A percentile compares a stretch with the other conserved stretches of the same genome.
These are phyloP conservation scores for Candida parachauliodes DNA, from an alignment of 805 yeast genomes.

Conservation along the genomic window DNA sequence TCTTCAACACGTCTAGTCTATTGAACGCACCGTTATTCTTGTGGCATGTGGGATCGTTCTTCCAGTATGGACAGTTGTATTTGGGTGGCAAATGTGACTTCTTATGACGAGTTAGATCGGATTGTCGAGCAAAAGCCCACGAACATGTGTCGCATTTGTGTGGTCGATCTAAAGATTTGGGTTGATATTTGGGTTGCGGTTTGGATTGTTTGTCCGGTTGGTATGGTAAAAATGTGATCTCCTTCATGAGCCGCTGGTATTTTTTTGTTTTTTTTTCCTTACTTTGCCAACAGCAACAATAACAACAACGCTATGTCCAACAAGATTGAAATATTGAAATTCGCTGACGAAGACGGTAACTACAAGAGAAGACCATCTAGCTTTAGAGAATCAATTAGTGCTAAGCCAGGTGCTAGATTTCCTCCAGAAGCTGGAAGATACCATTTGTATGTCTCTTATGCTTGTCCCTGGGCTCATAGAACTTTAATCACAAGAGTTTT, in stretches of 20 bases:
- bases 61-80: conserved; percentile 73
- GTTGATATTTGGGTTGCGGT: conserved; percentile 6
- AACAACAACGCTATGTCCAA: conserved; percentile 5
- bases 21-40: conserved; percentile 74
- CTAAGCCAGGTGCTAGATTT: conserved; percentile 55
- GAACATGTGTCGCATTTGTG: conserved; percentile 40
- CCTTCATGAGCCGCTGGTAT: background rate
- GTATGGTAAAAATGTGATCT: conserved; percentile 6
- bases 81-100: conserved; percentile 65
- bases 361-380: conserved; percentile 23
- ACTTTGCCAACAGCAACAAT: background rate
- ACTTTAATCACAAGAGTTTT: conserved; percentile 67
- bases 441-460: conserved; percentile 80
- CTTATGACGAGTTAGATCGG: conserved; percentile 65
- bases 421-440: conserved; percentile 78
- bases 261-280: background rate
- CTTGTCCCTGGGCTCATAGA: conserved; percentile 97
- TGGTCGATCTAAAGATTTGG: conserved; percentile 1
- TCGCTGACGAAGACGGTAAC: conserved; percentile 32
- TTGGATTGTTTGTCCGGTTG: conserved; percentile 5
- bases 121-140: conserved; percentile 69
- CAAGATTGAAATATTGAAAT: conserved; percentile 47
- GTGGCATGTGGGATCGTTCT: conserved; percentile 66
- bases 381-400: conserved; percentile 66
- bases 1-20: conserved; percentile 68